Percentiles rank a stretch among this genome's conserved stretches.
These are phyloP conservation scores for Bacterosira constricta DNA, from an alignment of 108 stramenopile genomes.

Conservation along the genomic window DNA sequence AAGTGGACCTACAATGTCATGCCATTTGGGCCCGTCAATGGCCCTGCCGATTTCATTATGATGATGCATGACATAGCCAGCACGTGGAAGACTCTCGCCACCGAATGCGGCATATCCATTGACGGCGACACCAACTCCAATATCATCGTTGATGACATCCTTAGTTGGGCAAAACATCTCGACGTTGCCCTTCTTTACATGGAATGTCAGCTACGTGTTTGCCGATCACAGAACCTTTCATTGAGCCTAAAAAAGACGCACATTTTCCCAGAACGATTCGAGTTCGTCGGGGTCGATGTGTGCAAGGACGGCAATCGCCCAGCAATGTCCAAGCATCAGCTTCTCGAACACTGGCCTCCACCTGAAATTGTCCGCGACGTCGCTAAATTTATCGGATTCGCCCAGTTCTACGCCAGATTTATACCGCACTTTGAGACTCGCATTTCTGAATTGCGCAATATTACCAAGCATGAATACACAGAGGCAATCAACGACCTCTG, in stretches of 20 bases:
- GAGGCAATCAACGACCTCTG: neutral
- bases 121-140: constrained; percentile 17
- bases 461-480: neutral
- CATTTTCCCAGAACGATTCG: constrained; percentile 6
- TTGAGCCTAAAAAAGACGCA: constrained; percentile 12
- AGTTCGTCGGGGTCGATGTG: constrained; percentile 16
- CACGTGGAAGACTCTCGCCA: constrained; percentile 6
- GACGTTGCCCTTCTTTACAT: neutral
- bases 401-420: neutral
- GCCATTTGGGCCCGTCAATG: no score
- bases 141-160: constrained; percentile 7
- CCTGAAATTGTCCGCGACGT: constrained; percentile 5
- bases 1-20: no score
- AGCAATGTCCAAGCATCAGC: constrained; percentile 13
- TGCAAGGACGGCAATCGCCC: neutral
- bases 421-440: constrained; percentile 10
- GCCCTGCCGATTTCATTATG: constrained; percentile 1
- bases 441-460: neutral
- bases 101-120: neutral
- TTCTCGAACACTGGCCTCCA: neutral
- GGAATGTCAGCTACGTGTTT: neutral
- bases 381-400: constrained; percentile 3
- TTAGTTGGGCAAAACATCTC: neutral
- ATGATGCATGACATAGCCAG: constrained; percentile 8
- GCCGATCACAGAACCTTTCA: neutral